phyloP scores from a whole-genome alignment of 2,329 filamentous ascomycete species.

The Cryphonectria carpinicola region DNA sequence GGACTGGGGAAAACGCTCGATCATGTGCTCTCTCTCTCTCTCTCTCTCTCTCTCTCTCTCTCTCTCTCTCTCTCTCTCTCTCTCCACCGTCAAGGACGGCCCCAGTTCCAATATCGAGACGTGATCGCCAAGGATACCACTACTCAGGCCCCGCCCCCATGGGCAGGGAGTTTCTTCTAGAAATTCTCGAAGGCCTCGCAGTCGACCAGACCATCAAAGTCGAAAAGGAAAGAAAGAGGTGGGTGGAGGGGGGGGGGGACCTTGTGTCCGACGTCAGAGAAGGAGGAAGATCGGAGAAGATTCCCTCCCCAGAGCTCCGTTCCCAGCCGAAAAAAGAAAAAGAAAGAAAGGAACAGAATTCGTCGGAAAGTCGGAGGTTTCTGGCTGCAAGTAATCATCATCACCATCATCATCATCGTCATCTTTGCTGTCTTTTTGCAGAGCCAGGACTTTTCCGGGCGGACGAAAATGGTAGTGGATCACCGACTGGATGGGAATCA shows the following conservation, averaged over 20 bases:
- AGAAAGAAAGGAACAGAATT: no score
- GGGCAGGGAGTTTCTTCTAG: constrained; percentile 1
- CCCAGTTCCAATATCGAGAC: background rate
- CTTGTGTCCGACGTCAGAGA: background rate
- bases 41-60: background rate
- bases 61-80: no score
- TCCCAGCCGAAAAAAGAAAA: background rate
- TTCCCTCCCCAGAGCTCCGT: background rate
- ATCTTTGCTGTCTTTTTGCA: background rate
- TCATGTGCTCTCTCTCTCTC: no score
- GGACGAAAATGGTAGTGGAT: constrained; percentile 1
- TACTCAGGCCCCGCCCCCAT: background rate
- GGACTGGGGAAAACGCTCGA: background rate
- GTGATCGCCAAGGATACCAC: background rate
- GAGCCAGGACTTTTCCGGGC: background rate
- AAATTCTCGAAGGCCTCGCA: background rate
- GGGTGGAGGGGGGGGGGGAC: no score
- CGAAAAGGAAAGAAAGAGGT: background rate
- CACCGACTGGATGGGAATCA: background rate
- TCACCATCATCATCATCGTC: background rate
- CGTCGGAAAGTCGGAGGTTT: constrained; percentile 12
- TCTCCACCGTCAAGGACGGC: background rate
- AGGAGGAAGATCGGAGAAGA: background rate
- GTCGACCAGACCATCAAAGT: background rate
- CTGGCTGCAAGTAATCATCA: background rate